phyloP scores from a whole-genome alignment of 1,139 yeast species.

The Pichia sp. region DNA sequence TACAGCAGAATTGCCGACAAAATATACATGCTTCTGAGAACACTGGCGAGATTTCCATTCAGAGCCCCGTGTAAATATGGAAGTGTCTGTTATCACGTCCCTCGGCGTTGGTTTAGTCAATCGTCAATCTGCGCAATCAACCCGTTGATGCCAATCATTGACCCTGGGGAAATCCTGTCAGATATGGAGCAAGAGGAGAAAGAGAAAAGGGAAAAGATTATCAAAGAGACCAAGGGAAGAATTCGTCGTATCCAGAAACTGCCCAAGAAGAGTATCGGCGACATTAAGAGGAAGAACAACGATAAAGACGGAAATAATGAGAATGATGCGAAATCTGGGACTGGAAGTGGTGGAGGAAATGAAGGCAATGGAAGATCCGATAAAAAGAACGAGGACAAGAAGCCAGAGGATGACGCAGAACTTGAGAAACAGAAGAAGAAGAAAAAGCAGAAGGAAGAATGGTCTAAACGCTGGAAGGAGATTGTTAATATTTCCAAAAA shows the following conservation, averaged over 20 bases:
- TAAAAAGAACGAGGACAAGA: constrained; percentile 9
- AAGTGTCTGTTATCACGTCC: too few species aligned
- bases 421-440: background rate
- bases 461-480: constrained; percentile 20
- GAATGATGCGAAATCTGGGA: too few species aligned
- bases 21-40: too few species aligned
- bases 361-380: constrained; percentile 9
- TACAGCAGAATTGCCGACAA: too few species aligned
- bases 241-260: constrained; percentile 3
- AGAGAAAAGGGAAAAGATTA: constrained; percentile 8
- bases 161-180: constrained; percentile 16
- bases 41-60: too few species aligned
- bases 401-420: background rate
- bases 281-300: too few species aligned
- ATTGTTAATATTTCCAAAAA: constrained; percentile 36
- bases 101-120: too few species aligned
- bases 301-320: constrained; percentile 2
- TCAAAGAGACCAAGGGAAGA: constrained; percentile 4
- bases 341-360: too few species aligned
- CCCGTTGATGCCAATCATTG: constrained; percentile 28
- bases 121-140: too few species aligned
- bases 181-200: constrained; percentile 7
- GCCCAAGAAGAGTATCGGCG: too few species aligned
- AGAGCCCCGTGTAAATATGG: too few species aligned
- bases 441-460: too few species aligned